phyloP scores from a whole-genome alignment of 805 yeast genomes.

The Komagataella phaffii region DNA sequence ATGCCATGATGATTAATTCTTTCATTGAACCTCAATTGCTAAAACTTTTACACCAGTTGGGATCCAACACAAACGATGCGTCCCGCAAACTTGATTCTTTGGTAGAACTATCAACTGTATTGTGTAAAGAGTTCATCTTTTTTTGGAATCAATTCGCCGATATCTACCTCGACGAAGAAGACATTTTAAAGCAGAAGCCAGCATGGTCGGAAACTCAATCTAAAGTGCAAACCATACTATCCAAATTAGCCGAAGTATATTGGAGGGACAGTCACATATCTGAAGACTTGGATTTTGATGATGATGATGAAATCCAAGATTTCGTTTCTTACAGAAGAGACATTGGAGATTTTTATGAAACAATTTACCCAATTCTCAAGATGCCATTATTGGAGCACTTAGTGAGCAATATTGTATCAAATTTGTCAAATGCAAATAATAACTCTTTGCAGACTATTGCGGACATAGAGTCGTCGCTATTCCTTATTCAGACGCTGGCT shows the following conservation, averaged over 20 bases:
- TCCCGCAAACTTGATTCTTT: background rate
- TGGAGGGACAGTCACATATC: constrained; percentile 51
- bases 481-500: constrained; percentile 40
- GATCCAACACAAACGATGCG: background rate
- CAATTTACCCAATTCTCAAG: constrained; percentile 55
- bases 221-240: constrained; percentile 25
- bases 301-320: constrained; percentile 25
- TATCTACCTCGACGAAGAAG: constrained; percentile 34
- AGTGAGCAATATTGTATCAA: constrained; percentile 17
- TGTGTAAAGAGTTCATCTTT: constrained; percentile 28
- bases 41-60: background rate
- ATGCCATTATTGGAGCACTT: constrained; percentile 31
- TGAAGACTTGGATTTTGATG: constrained; percentile 8
- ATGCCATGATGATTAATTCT: constrained; percentile 30
- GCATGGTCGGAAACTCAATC: constrained; percentile 8
- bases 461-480: constrained; percentile 51
- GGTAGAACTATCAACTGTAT: background rate
- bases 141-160: constrained; percentile 65
- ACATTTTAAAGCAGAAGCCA: constrained; percentile 10
- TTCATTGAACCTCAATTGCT: constrained; percentile 20
- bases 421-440: constrained; percentile 5
- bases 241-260: constrained; percentile 43
- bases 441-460: constrained; percentile 9
- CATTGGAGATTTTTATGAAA: constrained; percentile 66
- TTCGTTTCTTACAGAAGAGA: constrained; percentile 60